phyloP scores from a whole-genome alignment of 129 eudicot genomes.

The Cynara cardunculus region DNA sequence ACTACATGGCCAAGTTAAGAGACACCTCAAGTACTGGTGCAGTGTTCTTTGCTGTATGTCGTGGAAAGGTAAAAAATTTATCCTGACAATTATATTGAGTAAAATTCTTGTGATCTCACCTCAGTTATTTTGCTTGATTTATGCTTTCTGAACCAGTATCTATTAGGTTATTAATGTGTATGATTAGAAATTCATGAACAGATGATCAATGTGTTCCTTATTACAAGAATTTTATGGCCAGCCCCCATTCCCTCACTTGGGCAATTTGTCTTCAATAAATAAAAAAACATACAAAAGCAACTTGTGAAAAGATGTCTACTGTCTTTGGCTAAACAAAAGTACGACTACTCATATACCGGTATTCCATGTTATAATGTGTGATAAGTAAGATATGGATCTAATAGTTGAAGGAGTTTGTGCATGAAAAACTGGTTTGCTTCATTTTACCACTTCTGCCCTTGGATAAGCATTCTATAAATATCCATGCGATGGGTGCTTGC shows the following conservation, averaged over 20 bases:
- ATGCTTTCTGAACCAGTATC: not conserved
- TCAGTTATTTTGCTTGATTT: not conserved
- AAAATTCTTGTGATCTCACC: not conserved
- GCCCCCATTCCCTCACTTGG: not conserved
- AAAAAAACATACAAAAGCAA: too few species aligned
- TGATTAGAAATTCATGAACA: not conserved
- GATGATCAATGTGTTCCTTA: not conserved
- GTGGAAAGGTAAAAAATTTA: conserved; percentile 73
- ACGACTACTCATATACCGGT: too few species aligned
- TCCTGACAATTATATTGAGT: not conserved
- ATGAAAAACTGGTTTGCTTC: too few species aligned
- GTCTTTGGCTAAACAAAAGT: too few species aligned
- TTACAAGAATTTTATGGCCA: not conserved
- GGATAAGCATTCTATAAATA: too few species aligned
- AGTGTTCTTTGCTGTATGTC: conserved; percentile 95
- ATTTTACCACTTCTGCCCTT: too few species aligned
- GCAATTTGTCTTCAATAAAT: not conserved
- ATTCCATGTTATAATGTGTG: too few species aligned
- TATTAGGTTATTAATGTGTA: not conserved
- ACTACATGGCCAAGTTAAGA: conserved; percentile 77
- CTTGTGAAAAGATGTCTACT: too few species aligned
- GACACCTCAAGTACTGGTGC: conserved; percentile 76
- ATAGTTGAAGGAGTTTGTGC: too few species aligned
- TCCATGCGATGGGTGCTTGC: too few species aligned
- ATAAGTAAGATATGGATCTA: too few species aligned